These are phyloP conservation scores for Plasmopara halstedii DNA, from an alignment of 352 stramenopile species.

Conservation along the genomic window DNA sequence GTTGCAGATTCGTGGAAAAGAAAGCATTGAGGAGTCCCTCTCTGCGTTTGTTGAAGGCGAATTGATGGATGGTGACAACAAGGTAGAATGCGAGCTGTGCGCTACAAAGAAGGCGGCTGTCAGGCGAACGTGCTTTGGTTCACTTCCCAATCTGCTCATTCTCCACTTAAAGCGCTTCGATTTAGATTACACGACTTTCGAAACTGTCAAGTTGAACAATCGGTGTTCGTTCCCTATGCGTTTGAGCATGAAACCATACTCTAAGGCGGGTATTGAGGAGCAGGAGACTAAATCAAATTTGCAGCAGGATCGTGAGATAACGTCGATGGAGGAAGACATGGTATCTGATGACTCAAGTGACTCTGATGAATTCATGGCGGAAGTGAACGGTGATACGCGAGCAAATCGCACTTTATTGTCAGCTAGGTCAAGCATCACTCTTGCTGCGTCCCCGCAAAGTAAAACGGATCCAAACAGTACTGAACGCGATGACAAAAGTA, in stretches of 20 bases:
- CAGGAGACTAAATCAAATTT: slow-evolving; percentile 50
- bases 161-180: slow-evolving; percentile 99
- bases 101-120: slow-evolving; percentile 97
- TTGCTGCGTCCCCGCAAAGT: slow-evolving; percentile 13
- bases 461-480: slow-evolving; percentile 7
- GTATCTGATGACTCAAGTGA: slow-evolving; percentile 39
- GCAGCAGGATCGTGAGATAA: slow-evolving; percentile 34
- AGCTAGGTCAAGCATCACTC: slow-evolving; percentile 20
- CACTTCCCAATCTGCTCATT: slow-evolving; percentile 95
- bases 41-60: slow-evolving; percentile 96
- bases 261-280: slow-evolving; percentile 94
- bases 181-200: slow-evolving; percentile 98
- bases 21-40: slow-evolving; percentile 96
- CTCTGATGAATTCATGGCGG: slow-evolving; percentile 57
- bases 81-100: slow-evolving; percentile 96
- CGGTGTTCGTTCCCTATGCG: slow-evolving; percentile 95
- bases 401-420: slow-evolving; percentile 19
- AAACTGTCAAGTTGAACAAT: slow-evolving; percentile 99
- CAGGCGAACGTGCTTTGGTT: slow-evolving; percentile 91
- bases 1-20: slow-evolving; percentile 97
- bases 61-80: slow-evolving; percentile 99
- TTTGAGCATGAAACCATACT: slow-evolving; percentile 98
- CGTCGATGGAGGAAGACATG: slow-evolving; percentile 42
- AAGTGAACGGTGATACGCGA: slow-evolving; percentile 28
- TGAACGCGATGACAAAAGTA: slow-evolving; percentile 14